phyloP scores from a whole-genome alignment of 768 basidiomycete genomes.

The Suillus subluteus region DNA sequence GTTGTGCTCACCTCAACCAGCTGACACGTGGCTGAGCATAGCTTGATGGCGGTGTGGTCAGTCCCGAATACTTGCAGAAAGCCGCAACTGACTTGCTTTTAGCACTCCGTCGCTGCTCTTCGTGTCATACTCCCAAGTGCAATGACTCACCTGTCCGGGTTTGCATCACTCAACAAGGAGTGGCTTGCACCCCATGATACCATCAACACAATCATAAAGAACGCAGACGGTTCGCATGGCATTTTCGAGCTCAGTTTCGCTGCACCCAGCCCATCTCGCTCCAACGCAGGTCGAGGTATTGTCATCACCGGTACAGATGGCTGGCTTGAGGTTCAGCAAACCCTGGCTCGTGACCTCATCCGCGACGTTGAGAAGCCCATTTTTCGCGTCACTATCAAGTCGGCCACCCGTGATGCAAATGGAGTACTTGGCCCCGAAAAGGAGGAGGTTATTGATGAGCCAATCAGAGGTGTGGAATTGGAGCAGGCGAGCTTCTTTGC shows the following conservation, averaged over 20 bases:
- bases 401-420: conserved; percentile 23
- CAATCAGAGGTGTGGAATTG: conserved; percentile 52
- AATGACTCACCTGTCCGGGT: conserved; percentile 60
- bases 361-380: conserved; percentile 29
- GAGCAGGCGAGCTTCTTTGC: conserved; percentile 65
- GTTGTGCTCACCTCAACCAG: conserved; percentile 10
- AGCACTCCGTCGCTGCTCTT: conserved; percentile 72
- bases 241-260: conserved; percentile 67
- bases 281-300: conserved; percentile 26
- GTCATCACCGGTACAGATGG: conserved; percentile 67
- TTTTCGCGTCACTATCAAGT: conserved; percentile 45
- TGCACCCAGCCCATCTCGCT: conserved; percentile 48
- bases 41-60: conserved; percentile 80
- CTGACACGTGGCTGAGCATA: conserved; percentile 30
- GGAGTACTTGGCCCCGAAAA: conserved; percentile 36
- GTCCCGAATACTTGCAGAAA: conserved; percentile 26
- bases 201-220: conserved; percentile 57
- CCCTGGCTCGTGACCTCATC: conserved; percentile 27
- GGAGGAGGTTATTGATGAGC: conserved; percentile 50
- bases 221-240: conserved; percentile 56
- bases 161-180: conserved; percentile 69
- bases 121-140: conserved; percentile 58
- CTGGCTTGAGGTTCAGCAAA: conserved; percentile 53
- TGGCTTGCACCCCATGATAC: conserved; percentile 83
- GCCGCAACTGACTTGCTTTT: neutral